Evolutionary conservation across 495 filamentous ascomycete genomes (phyloP).

Genomic region (Penicillium taxi): DNA sequence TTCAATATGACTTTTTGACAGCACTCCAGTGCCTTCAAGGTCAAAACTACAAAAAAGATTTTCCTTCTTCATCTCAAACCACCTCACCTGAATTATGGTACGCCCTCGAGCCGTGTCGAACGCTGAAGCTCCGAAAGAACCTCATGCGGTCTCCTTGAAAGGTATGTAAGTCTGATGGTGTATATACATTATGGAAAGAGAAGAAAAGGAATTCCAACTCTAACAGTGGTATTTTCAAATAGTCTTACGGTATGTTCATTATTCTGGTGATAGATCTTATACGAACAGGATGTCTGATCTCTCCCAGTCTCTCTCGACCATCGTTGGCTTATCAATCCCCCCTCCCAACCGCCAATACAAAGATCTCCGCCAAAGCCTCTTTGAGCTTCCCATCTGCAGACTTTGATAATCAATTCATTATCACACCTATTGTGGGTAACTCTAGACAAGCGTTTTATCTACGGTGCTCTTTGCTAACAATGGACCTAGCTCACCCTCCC

Average conservation of each 20-base stretch:
- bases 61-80: neutral
- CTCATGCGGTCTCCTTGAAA: constrained; percentile 82
- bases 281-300: constrained; percentile 9
- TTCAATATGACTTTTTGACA: constrained; percentile 11
- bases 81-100: constrained; percentile 23
- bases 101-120: constrained; percentile 38
- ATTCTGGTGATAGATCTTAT: neutral
- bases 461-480: neutral
- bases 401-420: constrained; percentile 45
- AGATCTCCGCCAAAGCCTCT: constrained; percentile 44
- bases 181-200: neutral
- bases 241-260: constrained; percentile 38
- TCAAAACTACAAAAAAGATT: neutral
- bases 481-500: constrained; percentile 67
- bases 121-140: constrained; percentile 60
- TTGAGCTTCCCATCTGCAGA: constrained; percentile 45
- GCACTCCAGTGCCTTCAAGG: constrained; percentile 5
- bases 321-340: constrained; percentile 50
- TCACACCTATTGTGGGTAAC: constrained; percentile 49
- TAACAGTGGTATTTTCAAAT: constrained; percentile 2
- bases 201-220: too few species aligned
- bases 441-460: neutral
- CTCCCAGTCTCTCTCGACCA: constrained; percentile 46
- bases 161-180: constrained; percentile 31
- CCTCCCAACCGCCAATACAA: constrained; percentile 42